Evolutionary conservation across 768 basidiomycete species (phyloP).

Genomic region (Rossbeevera mucosa): DNA sequence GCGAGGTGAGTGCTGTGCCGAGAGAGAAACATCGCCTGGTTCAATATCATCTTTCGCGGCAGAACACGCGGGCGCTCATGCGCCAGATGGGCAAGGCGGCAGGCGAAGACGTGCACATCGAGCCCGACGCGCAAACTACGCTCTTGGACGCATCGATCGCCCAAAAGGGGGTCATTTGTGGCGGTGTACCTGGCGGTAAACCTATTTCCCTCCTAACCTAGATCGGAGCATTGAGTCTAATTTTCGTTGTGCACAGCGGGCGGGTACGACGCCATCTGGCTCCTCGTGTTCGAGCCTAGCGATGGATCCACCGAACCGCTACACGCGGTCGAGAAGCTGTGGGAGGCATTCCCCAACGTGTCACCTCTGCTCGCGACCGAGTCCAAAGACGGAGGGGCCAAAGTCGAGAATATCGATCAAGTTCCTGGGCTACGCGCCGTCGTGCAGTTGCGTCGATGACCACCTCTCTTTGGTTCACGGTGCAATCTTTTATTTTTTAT

Average conservation of each 20-base stretch:
- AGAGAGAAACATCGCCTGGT: too few species aligned
- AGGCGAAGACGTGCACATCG: slow-evolving; percentile 69
- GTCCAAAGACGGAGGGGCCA: slow-evolving; percentile 61
- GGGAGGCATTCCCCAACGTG: slow-evolving; percentile 59
- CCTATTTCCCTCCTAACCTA: background rate
- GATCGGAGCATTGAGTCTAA: background rate
- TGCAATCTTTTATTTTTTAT: background rate
- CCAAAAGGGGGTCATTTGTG: slow-evolving; percentile 83
- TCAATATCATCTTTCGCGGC: slow-evolving; percentile 2
- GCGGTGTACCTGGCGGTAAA: slow-evolving; percentile 95
- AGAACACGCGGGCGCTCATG: slow-evolving; percentile 80
- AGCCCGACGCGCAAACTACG: slow-evolving; percentile 81
- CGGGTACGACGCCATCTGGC: slow-evolving; percentile 95
- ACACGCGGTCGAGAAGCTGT: slow-evolving; percentile 60
- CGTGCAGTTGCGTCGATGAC: slow-evolving; percentile 24
- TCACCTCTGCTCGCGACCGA: slow-evolving; percentile 70
- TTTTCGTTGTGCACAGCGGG: slow-evolving; percentile 57
- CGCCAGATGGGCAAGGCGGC: slow-evolving; percentile 74
- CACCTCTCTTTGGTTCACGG: background rate
- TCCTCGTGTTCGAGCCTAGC: slow-evolving; percentile 70
- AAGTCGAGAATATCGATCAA: slow-evolving; percentile 54
- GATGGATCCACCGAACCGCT: slow-evolving; percentile 48
- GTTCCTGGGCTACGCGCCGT: slow-evolving; percentile 52
- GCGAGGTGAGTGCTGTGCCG: slow-evolving; percentile 43
- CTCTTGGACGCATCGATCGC: slow-evolving; percentile 75